phyloP scores from a whole-genome alignment of 2,329 filamentous ascomycete species.

The Penicillium occitanis region DNA sequence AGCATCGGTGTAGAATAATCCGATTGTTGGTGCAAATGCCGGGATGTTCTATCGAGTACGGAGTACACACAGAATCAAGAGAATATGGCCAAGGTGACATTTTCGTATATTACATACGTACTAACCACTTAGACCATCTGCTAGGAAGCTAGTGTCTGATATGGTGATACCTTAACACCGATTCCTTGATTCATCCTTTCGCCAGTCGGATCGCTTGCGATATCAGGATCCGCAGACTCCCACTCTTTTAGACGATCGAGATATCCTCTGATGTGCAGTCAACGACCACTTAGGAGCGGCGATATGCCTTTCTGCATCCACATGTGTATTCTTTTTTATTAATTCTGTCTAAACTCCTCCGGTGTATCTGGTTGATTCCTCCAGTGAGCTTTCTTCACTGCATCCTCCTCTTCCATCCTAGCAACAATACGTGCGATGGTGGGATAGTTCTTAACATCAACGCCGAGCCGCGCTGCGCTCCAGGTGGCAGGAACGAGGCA shows the following conservation, averaged over 20 bases:
- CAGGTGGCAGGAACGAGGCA: conserved; percentile 60
- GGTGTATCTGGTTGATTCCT: conserved; percentile 56
- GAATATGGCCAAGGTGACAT: not conserved
- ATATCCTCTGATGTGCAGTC: not conserved
- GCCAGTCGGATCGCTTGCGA: not conserved
- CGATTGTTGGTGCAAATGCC: not conserved
- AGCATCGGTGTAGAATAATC: conserved; percentile 3
- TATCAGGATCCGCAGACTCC: not conserved
- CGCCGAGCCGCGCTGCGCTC: conserved; percentile 56
- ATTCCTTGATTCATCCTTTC: not conserved
- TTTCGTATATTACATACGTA: not conserved
- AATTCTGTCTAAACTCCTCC: conserved; percentile 40
- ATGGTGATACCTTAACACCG: no score
- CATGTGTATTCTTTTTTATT: not conserved
- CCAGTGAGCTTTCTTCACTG: conserved; percentile 56
- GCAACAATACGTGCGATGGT: conserved; percentile 49
- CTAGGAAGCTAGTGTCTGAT: not conserved
- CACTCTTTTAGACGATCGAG: not conserved
- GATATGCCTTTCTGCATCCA: not conserved
- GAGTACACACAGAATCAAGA: not conserved
- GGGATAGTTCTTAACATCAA: conserved; percentile 54
- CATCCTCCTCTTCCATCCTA: conserved; percentile 50
- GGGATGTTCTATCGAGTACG: not conserved
- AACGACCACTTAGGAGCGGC: not conserved
- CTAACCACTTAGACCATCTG: not conserved